Base-by-base conservation (phyloP, 2,329 filamentous ascomycete genomes). In the Diaporthe citri region DNA sequence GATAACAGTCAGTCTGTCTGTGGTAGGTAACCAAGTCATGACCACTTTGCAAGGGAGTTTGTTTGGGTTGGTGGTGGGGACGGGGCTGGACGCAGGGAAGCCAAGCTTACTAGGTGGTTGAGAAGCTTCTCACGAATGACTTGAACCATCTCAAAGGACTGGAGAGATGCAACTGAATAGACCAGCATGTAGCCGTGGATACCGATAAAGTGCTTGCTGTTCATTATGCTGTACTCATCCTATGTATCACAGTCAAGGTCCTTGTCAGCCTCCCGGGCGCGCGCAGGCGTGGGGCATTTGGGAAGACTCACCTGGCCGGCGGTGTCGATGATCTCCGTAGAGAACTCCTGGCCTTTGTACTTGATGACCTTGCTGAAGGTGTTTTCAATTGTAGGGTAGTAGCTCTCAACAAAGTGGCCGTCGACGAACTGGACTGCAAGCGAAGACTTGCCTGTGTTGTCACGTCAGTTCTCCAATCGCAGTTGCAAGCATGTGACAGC, bases 161-260 rank as follows among this genome's bases (percentile, higher is more conserved):
- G 94, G 81, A 95, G 92, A 64, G 95, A 98, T 31, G 94, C 94
- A 67, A 99, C 96, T n/a, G 96, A 98, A 86, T 99, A 99, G 66
- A 98, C 96, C 76, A 99, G 93, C 90, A 99, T 95, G 85, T 98
- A 99, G 74, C 97, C 97, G 87, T 99, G 97, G 79, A 98, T 98
- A 77, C 97, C 97, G 83, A 99, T 98, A 81, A 98, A 98, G 84
- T 98, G 96, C 87, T 98, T 98, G 77, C 95, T 97, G 85, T 98
- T 98, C 77, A 99, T 89, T 78, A 98, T 98, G 82, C 95, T 97
- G 88, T 99, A 99, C 86, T 99, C 97, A 88, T 99, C 97, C 93
- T 97, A 82, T 20, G 20, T 22, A 10, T 6, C 20, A 17, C 34
- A 67, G 62, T 28, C 39, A 41, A 34, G 25, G 25, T 62, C 46